phyloP scores from a whole-genome alignment of 2,329 filamentous ascomycete genomes.

The Penicillium sp. region DNA sequence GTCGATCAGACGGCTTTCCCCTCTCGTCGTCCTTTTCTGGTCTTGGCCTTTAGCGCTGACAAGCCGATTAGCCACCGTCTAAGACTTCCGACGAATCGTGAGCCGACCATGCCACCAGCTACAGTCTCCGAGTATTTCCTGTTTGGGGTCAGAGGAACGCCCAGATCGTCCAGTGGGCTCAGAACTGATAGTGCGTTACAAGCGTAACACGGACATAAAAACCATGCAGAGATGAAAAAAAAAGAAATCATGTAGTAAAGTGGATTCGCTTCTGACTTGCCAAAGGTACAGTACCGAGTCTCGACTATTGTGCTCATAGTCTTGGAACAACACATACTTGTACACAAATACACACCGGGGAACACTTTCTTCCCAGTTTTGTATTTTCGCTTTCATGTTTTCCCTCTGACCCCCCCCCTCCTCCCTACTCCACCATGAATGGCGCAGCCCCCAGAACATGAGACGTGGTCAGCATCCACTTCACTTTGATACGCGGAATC shows the following conservation, averaged over 20 bases:
- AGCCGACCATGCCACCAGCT: not conserved
- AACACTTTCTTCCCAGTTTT: not conserved
- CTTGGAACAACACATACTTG: not conserved
- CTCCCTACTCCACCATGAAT: not conserved
- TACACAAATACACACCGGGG: not conserved
- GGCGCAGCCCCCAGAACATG: not conserved
- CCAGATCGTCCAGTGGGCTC: slow-evolving; percentile 13
- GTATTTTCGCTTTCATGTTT: not conserved
- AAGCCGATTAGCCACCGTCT: slow-evolving; percentile 16
- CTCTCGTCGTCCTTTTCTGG: slow-evolving; percentile 8
- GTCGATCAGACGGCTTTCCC: slow-evolving; percentile 16
- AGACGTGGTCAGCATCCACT: slow-evolving; percentile 9
- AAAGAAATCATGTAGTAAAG: not conserved
- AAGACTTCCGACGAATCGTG: slow-evolving; percentile 6
- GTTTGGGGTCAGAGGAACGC: not conserved
- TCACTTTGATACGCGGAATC: not conserved
- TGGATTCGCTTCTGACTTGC: not conserved
- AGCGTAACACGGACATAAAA: too few relatives aligned
- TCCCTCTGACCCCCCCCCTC: not conserved
- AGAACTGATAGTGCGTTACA: slow-evolving; percentile 7
- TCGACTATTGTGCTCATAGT: not conserved
- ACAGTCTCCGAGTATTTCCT: not conserved
- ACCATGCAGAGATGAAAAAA: not conserved
- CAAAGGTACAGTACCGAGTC: not conserved
- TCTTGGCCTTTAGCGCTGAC: slow-evolving; percentile 11